Evolutionary conservation across 2,329 filamentous ascomycete species (phyloP).

Genomic region (Monosporascus sp.): DNA sequence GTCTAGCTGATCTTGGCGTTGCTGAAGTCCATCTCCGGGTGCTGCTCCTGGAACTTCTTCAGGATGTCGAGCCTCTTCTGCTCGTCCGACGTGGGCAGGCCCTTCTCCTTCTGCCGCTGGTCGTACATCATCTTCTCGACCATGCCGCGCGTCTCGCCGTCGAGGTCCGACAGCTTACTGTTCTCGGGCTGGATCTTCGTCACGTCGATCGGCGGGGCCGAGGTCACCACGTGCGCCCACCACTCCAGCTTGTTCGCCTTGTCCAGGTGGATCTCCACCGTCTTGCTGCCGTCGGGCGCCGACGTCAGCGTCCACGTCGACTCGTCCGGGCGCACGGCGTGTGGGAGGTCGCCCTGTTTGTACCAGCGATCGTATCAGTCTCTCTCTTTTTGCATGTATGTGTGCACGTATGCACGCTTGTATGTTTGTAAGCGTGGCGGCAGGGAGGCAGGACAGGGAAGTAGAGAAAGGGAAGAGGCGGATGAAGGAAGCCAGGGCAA

Average conservation of each 20-base stretch:
- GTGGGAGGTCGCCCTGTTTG: conserved; percentile 73
- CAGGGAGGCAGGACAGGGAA: neutral
- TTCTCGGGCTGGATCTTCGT: conserved; percentile 92
- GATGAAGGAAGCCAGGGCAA: neutral
- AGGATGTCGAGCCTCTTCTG: conserved; percentile 91
- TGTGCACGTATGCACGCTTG: neutral
- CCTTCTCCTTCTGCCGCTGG: conserved; percentile 92
- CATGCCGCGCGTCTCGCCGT: conserved; percentile 92
- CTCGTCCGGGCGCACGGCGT: conserved; percentile 75
- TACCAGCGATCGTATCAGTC: too few relatives aligned
- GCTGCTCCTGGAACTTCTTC: conserved; percentile 83
- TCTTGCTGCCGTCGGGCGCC: conserved; percentile 61
- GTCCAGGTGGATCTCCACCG: conserved; percentile 79
- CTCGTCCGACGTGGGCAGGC: conserved; percentile 85
- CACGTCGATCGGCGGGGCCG: conserved; percentile 87
- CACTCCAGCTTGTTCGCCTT: conserved; percentile 97
- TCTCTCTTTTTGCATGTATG: neutral
- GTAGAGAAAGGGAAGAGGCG: conserved; percentile 1
- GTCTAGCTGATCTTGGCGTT: conserved; percentile 59
- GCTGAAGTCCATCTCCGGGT: conserved; percentile 67
- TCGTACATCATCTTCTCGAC: conserved; percentile 99
- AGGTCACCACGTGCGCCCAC: conserved; percentile 90
- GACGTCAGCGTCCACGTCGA: conserved; percentile 88
- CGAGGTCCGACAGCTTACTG: conserved; percentile 84
- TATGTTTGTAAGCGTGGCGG: neutral